These are phyloP conservation scores for Isochrysis galbana DNA, from an alignment of 78 protist species.

Conservation along the genomic window DNA sequence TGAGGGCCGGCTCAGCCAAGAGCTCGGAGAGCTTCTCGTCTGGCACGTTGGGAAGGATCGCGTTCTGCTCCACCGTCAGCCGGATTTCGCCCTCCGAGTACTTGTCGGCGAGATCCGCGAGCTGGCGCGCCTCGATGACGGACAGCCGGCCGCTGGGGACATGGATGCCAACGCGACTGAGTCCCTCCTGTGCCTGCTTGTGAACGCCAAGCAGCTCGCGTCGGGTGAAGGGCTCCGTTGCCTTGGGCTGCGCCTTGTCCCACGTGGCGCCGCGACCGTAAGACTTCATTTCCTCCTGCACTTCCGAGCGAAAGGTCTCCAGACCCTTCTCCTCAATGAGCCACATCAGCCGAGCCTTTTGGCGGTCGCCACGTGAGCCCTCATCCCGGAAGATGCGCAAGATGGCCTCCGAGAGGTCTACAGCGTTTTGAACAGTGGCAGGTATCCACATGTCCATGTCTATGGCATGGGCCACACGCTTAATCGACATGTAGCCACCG, in stretches of 20 bases:
- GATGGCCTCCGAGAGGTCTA: neutral
- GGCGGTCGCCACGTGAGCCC: slow-evolving; percentile 44
- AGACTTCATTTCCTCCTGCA: neutral
- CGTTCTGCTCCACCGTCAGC: slow-evolving; percentile 47
- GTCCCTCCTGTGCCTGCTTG: neutral
- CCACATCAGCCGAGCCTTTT: slow-evolving; percentile 44
- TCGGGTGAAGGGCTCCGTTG: neutral
- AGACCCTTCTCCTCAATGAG: slow-evolving; percentile 35
- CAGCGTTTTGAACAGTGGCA: neutral
- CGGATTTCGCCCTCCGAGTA: slow-evolving; percentile 35
- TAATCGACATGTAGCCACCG: slow-evolving; percentile 35
- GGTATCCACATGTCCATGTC: neutral
- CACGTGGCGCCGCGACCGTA: neutral
- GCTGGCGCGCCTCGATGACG: neutral
- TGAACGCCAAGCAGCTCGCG: slow-evolving; percentile 23
- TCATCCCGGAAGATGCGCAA: slow-evolving; percentile 41
- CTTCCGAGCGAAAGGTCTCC: neutral
- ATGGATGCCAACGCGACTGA: slow-evolving; percentile 25
- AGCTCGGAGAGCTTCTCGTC: neutral
- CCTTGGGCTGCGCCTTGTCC: neutral
- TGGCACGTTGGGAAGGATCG: slow-evolving; percentile 19
- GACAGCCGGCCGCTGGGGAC: slow-evolving; percentile 39
- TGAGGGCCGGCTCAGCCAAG: slow-evolving; percentile 6
- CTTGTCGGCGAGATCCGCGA: slow-evolving; percentile 34
- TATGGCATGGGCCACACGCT: slow-evolving; percentile 6